Evolutionary conservation across 75 land plant genomes (phyloP), one percentile per base, ranked within the genome.

Genomic region (Pinus albicaulis): DNA sequence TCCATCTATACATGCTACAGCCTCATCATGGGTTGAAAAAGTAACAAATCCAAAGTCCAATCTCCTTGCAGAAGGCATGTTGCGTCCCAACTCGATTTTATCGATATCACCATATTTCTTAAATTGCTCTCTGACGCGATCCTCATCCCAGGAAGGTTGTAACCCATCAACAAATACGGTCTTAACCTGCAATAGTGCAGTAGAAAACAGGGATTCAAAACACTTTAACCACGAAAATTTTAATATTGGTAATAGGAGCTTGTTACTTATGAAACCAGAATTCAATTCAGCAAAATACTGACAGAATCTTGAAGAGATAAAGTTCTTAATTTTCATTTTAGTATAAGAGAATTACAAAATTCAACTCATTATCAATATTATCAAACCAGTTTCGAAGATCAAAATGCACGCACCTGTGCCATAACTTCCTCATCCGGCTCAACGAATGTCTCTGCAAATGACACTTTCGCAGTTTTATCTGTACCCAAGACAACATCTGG

Each of bases 1-100:
- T 59, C 88, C 90, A 73, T 92, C 90, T 34, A 93, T 85, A 78
- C 97, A 96, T 56, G 82, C 86, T 19, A 93, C 82, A 22, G 99
- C 99, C 16, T 85, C 87, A 77, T 93, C 99, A 64, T 92, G 96
- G 14, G 89, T 76, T 23, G 81, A 82, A 86, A 89, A 95, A 5
- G 89, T 85, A 3, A 95, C 92, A 81, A 95, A 95, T 5, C 98
- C 98, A 88, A 89, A 95, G 81, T 95, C 96, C 61, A 89, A 89
- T 63, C 96, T 84, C 79, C 85, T 91, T 4, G 96, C 90, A 22
- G 92, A 84, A 59, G 93, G 87, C 90, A 87, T 91, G 63, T 93
- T 89, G 3, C 97, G 92, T 8, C 94, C 96, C 56, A 95, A 87
- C 56, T 86, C 91, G 74, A 95, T 81, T 64, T 86, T 87, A 58